A percentile compares a stretch with the other conserved stretches of the same genome.
These are phyloP conservation scores for Suhomyces emberorum DNA, from an alignment of 805 yeast genomes.

Conservation along the genomic window DNA sequence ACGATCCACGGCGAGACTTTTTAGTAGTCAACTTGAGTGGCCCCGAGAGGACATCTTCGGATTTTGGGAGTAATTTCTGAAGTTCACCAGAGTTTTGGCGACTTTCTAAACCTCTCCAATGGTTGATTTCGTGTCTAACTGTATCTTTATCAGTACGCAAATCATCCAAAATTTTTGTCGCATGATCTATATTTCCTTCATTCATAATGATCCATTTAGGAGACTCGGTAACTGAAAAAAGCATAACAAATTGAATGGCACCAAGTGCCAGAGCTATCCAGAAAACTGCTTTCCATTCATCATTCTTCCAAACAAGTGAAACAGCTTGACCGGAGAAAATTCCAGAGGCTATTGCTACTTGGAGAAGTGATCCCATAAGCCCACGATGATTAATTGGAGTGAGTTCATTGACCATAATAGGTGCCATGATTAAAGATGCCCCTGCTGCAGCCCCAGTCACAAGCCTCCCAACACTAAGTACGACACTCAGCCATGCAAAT, in stretches of 20 bases:
- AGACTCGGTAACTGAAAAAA: constrained; percentile 37
- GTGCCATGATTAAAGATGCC: constrained; percentile 37
- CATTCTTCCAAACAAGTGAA: constrained; percentile 32
- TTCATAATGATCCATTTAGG: constrained; percentile 42
- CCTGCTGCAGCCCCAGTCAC: constrained; percentile 40
- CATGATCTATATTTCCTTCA: constrained; percentile 25
- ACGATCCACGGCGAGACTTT: constrained; percentile 24
- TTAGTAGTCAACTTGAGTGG: constrained; percentile 6
- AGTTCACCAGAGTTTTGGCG: not conserved
- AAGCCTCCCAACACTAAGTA: constrained; percentile 30
- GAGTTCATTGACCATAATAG: constrained; percentile 38
- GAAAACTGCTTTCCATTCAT: constrained; percentile 37
- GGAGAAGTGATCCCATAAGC: constrained; percentile 38
- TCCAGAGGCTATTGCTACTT: constrained; percentile 38
- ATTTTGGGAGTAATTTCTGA: not conserved
- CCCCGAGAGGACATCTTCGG: not conserved
- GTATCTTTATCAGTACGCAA: constrained; percentile 30
- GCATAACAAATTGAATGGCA: constrained; percentile 23
- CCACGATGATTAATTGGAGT: constrained; percentile 41
- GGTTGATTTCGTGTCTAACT: constrained; percentile 32
- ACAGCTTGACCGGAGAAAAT: constrained; percentile 33
- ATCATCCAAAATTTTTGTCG: constrained; percentile 24
- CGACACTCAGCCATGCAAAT: constrained; percentile 15
- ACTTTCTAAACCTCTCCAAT: constrained; percentile 27
- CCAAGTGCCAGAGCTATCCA: constrained; percentile 23